Percentiles rank a stretch among this genome's conserved stretches.
These are phyloP conservation scores for Phaffomyces antillensis DNA, from an alignment of 805 yeast species.

Conservation along the genomic window DNA sequence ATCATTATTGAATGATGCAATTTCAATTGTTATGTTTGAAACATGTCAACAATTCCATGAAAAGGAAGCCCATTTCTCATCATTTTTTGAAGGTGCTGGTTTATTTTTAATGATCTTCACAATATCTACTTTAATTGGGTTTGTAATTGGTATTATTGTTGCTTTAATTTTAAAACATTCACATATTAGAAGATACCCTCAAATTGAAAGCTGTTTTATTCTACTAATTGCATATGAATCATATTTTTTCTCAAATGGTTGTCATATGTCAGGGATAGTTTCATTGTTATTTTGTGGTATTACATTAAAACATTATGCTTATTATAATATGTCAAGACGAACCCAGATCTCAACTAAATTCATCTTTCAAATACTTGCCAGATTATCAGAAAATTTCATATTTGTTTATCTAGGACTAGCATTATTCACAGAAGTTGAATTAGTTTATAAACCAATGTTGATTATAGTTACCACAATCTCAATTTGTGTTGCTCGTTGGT, in stretches of 20 bases:
- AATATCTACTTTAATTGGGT: conserved; percentile 83
- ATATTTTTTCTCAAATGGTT: conserved; percentile 95
- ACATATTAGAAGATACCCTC: conserved; percentile 90
- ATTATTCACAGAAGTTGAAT: conserved; percentile 89
- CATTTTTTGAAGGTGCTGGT: conserved; percentile 91
- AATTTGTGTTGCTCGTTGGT: conserved; percentile 93
- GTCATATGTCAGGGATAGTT: conserved; percentile 98
- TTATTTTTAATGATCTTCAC: conserved; percentile 90
- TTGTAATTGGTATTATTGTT: conserved; percentile 77
- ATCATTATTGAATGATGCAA: conserved; percentile 91
- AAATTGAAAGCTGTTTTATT: conserved; percentile 91
- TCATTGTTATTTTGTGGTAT: conserved; percentile 93
- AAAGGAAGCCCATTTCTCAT: conserved; percentile 61
- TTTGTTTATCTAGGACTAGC: conserved; percentile 93
- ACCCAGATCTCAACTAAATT: conserved; percentile 96
- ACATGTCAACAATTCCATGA: conserved; percentile 97
- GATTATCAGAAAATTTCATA: conserved; percentile 92
- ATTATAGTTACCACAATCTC: conserved; percentile 86
- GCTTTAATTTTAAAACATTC: conserved; percentile 89
- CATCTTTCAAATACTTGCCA: conserved; percentile 89
- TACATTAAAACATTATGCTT: conserved; percentile 93
- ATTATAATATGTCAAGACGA: conserved; percentile 93
- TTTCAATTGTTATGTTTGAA: conserved; percentile 97
- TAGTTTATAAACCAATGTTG: conserved; percentile 88
- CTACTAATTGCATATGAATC: conserved; percentile 90